Conservation (phyloP, 73 alveolate genomes). For the Tetrahymena borealis region DNA sequence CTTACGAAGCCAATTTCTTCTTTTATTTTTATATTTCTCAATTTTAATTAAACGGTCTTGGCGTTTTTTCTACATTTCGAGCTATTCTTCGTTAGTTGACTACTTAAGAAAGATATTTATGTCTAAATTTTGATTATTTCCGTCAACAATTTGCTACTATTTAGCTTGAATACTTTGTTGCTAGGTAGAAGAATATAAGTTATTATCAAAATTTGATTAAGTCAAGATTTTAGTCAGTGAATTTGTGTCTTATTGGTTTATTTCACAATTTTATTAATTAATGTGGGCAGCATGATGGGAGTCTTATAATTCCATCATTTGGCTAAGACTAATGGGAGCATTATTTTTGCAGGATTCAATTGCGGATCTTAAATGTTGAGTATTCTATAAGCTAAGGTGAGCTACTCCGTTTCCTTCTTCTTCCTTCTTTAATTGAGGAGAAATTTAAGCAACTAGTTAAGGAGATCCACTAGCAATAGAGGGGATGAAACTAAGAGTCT, state of each 20-base stretch:
- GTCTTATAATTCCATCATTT: too few relatives aligned
- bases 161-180: not conserved
- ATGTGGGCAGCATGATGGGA: too few relatives aligned
- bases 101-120: not conserved
- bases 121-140: not conserved
- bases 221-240: not conserved
- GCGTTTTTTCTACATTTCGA: not conserved
- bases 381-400: not conserved
- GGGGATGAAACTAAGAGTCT: not conserved
- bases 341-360: too few relatives aligned
- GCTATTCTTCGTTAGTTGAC: not conserved
- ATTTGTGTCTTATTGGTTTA: not conserved
- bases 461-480: not conserved
- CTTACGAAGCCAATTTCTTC: constrained; percentile 29
- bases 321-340: too few relatives aligned
- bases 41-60: constrained; percentile 23
- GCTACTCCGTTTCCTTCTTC: not conserved
- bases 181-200: not conserved
- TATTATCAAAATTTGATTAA: not conserved
- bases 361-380: not conserved
- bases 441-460: not conserved
- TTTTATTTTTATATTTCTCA: constrained; percentile 32
- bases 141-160: not conserved
- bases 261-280: not conserved
- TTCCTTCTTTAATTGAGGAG: not conserved